Evolutionary conservation across 495 filamentous ascomycete genomes (phyloP).

Genomic region (Penicillium psychrofluorescens): DNA sequence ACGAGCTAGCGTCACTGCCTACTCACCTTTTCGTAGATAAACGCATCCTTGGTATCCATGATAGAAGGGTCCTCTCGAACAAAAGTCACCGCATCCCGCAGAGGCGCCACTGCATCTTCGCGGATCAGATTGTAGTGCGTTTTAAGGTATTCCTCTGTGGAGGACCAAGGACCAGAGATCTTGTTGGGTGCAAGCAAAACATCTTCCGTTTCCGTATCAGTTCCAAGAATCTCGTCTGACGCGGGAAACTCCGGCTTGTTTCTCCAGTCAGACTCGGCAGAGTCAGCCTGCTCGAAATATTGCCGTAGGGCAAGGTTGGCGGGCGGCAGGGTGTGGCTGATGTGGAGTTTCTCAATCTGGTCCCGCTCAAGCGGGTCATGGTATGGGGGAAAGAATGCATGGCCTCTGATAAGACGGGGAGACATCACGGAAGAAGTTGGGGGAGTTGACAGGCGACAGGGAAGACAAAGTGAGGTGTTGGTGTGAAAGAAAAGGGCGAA

Average conservation of each 20-base stretch:
- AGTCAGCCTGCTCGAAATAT: constrained; percentile 19
- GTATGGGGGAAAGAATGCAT: no score
- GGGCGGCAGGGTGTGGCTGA: neutral
- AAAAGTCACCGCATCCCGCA: constrained; percentile 51
- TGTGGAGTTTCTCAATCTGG: no score
- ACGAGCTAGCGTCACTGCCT: neutral
- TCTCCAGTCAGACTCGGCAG: constrained; percentile 22
- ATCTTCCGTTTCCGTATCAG: constrained; percentile 6
- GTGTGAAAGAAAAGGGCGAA: no score
- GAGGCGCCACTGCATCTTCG: constrained; percentile 52
- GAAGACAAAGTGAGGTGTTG: no score
- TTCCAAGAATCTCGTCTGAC: constrained; percentile 34
- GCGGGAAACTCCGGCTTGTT: constrained; percentile 39
- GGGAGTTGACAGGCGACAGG: no score
- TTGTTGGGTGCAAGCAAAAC: constrained; percentile 29
- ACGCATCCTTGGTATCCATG: constrained; percentile 47
- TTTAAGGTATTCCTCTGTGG: constrained; percentile 48
- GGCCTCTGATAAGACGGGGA: no score
- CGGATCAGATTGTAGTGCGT: constrained; percentile 61
- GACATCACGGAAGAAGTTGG: no score
- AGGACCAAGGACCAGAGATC: constrained; percentile 36
- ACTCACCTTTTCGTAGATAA: constrained; percentile 67
- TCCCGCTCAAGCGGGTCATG: no score
- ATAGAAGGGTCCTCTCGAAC: constrained; percentile 36
- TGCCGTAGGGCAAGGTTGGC: constrained; percentile 25